Conservation (phyloP, 2,329 filamentous ascomycete genomes). For the Volutella citrinella region DNA sequence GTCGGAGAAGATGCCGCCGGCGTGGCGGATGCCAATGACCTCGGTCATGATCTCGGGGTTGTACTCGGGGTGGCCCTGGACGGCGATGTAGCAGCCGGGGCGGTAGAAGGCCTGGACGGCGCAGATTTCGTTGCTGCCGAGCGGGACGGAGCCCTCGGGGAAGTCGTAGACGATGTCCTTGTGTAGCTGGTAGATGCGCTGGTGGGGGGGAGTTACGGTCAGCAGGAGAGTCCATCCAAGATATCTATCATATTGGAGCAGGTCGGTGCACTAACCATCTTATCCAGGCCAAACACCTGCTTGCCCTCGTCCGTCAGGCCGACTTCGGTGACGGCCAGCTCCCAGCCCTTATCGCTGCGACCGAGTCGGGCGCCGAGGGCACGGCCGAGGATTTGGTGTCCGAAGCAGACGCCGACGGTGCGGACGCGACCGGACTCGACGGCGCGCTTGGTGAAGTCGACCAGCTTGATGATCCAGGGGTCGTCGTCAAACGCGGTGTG, state of each 20-base stretch:
- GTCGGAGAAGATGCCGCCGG: conserved; percentile 66
- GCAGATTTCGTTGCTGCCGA: conserved; percentile 41
- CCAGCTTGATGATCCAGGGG: conserved; percentile 42
- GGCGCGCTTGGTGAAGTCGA: conserved; percentile 34
- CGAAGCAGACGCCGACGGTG: conserved; percentile 49
- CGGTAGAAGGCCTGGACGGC: conserved; percentile 42
- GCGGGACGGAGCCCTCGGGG: conserved; percentile 36
- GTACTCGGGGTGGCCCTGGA: conserved; percentile 50
- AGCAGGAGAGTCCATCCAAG: too few species aligned
- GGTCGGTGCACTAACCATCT: conserved; percentile 29
- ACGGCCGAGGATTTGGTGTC: conserved; percentile 46
- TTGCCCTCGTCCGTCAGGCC: conserved; percentile 38
- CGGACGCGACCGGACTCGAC: conserved; percentile 54
- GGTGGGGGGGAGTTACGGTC: too few species aligned
- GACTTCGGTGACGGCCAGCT: conserved; percentile 41
- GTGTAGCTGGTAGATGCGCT: conserved; percentile 47
- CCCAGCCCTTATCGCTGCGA: conserved; percentile 40
- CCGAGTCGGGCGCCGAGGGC: conserved; percentile 37
- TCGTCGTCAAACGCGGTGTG: conserved; percentile 42
- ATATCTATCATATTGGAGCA: too few species aligned
- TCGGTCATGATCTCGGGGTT: conserved; percentile 37
- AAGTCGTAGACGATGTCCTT: conserved; percentile 41
- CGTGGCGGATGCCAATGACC: conserved; percentile 51
- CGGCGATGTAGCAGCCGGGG: conserved; percentile 35
- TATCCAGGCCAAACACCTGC: conserved; percentile 35